phyloP scores from a whole-genome alignment of 495 filamentous ascomycete genomes.

The Apodospora peruviana region DNA sequence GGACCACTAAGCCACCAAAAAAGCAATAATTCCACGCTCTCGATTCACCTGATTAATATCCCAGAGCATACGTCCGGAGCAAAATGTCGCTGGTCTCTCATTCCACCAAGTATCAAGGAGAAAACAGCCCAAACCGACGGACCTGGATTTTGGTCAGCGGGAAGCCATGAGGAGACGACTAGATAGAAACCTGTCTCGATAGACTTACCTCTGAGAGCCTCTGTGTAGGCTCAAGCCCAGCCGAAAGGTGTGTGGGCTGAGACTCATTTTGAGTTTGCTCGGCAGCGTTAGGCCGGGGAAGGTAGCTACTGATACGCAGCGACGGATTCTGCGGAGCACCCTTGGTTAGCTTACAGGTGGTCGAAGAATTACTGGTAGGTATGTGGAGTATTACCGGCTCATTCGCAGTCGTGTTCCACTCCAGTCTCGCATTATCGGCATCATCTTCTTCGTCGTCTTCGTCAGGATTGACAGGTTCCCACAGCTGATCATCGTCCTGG shows the following conservation, averaged over 20 bases:
- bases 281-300: slow-evolving; percentile 24
- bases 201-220: slow-evolving; percentile 51
- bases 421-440: slow-evolving; percentile 49
- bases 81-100: too few relatives aligned
- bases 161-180: not conserved
- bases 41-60: not conserved
- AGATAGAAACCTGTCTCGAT: not conserved
- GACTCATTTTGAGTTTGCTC: slow-evolving; percentile 10
- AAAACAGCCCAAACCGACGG: slow-evolving; percentile 48
- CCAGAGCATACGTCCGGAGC: too few relatives aligned
- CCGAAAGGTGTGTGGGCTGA: slow-evolving; percentile 18
- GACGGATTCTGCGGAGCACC: slow-evolving; percentile 34
- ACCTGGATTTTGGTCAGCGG: slow-evolving; percentile 32
- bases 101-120: slow-evolving; percentile 16
- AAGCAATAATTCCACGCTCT: slow-evolving; percentile 34
- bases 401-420: slow-evolving; percentile 76
- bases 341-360: slow-evolving; percentile 18
- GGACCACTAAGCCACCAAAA: too few relatives aligned
- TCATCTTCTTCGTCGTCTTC: slow-evolving; percentile 63
- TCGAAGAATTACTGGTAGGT: not conserved
- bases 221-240: slow-evolving; percentile 60
- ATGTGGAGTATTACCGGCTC: slow-evolving; percentile 31
- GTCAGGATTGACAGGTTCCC: slow-evolving; percentile 75
- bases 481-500: slow-evolving; percentile 53
- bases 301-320: slow-evolving; percentile 30